Base-by-base conservation (phyloP, 441 rosid species). In the Theobroma grandiflorum region DNA sequence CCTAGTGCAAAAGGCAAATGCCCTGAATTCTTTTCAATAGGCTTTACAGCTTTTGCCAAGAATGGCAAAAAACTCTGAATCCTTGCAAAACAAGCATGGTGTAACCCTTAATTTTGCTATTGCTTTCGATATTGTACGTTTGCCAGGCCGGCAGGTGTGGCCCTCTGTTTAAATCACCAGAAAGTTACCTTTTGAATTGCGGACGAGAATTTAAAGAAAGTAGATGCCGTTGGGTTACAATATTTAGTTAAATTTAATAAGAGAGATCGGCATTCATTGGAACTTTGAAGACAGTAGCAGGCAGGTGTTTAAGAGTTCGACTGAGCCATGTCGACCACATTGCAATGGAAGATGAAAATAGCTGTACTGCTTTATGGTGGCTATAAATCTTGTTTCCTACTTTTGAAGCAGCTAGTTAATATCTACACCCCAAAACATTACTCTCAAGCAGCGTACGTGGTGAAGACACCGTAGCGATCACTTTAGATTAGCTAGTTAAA, bases 1-100 rank as follows among this genome's bases (percentile, higher is more conserved):
- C 37, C 64, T 26, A 26, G 38, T 33, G 66, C 37, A 62, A 15
- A 63, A 63, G 42, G 42, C 43, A 15, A 35, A 63, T 63, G n/a
- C 68, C 37, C 53, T 20, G 18, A 43, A 43, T 26, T 26, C n/a
- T 68, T 68, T 68, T 68, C 35, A 11, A 15, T 8, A 35, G 68
- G 43, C 68, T 63, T 63, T 63, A 15, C 68, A 37, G 22, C 43
- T 63, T 35, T 15, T 33, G 43, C 10, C 43, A 35, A 15, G 11
- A 14, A 6, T 2, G 35, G 1, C 42, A 63, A 63, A 31, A 26
- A 35, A 16, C 43, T 63, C 68, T 63, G 68, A 7, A 42, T 67
- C 72, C 72, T 42, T 67, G 33, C 72, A 42, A 67, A 42, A 67
- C 72, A 67, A 42, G 52, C 35, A 67, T 42, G 35, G 72, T 10